Conservation (phyloP, 2,329 filamentous ascomycete genomes). For the Gremmenia infestans region DNA sequence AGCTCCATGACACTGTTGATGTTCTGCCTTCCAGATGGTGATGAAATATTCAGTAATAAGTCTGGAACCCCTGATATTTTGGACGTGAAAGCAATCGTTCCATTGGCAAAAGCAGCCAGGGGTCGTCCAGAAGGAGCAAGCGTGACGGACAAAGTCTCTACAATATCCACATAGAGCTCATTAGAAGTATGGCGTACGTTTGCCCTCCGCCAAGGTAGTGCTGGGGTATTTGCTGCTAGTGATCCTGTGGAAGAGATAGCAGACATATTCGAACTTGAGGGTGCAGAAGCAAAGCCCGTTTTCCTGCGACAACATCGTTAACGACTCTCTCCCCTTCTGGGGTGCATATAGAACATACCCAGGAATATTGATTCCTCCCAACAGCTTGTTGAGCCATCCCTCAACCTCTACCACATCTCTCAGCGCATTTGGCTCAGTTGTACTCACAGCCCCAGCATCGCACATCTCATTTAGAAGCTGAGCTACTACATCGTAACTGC, state of each 20-base stretch:
- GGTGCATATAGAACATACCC: constrained; percentile 46
- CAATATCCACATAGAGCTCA: constrained; percentile 92
- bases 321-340: constrained; percentile 7
- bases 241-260: constrained; percentile 30
- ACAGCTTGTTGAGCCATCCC: constrained; percentile 79
- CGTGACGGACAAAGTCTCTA: constrained; percentile 84
- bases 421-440: constrained; percentile 89
- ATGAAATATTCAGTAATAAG: constrained; percentile 73
- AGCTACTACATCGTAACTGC: constrained; percentile 86
- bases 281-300: constrained; percentile 25
- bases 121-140: constrained; percentile 86
- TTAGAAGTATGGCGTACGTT: constrained; percentile 96
- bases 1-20: constrained; percentile 72
- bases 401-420: constrained; percentile 90
- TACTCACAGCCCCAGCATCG: constrained; percentile 82
- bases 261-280: constrained; percentile 28
- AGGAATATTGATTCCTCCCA: constrained; percentile 82
- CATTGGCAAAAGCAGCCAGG: constrained; percentile 80
- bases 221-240: constrained; percentile 42
- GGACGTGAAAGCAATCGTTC: constrained; percentile 88
- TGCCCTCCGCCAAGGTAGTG: constrained; percentile 80
- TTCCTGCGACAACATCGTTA: constrained; percentile 19
- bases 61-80: constrained; percentile 95
- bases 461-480: constrained; percentile 95
- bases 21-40: constrained; percentile 74